phyloP scores from a whole-genome alignment of 192 early-diverging fungal genomes.

The Coemansia sp. region DNA sequence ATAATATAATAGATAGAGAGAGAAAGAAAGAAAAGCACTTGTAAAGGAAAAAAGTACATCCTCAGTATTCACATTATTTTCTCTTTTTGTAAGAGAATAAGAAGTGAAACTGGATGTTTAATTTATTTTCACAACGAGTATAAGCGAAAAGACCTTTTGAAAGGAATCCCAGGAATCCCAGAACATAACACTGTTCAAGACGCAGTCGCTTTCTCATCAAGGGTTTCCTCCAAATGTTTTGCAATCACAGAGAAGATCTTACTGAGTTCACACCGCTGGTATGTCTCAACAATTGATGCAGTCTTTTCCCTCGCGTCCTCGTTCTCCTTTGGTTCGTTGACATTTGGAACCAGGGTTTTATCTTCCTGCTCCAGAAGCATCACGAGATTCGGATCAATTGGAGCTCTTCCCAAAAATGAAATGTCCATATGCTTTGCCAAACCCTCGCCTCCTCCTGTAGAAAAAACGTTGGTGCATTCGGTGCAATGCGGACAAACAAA shows the following conservation, averaged over 20 bases:
- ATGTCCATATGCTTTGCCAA: slow-evolving; percentile 85
- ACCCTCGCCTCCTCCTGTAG: slow-evolving; percentile 88
- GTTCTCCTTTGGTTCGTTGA: slow-evolving; percentile 20
- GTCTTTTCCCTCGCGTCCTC: slow-evolving; percentile 27
- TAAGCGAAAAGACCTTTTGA: neutral
- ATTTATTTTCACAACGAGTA: neutral
- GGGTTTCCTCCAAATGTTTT: slow-evolving; percentile 12
- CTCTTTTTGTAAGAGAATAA: neutral
- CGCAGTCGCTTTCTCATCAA: neutral
- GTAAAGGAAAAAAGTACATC: too few relatives aligned
- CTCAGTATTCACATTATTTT: too few relatives aligned
- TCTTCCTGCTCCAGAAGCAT: slow-evolving; percentile 63
- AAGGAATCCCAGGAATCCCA: neutral
- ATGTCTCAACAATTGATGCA: slow-evolving; percentile 49
- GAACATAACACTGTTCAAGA: neutral
- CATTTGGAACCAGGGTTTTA: slow-evolving; percentile 51
- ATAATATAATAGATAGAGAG: neutral
- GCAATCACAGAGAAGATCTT: slow-evolving; percentile 40
- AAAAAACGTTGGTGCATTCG: slow-evolving; percentile 87
- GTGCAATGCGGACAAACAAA: slow-evolving; percentile 90
- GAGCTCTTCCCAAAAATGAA: slow-evolving; percentile 86
- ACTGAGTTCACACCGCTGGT: slow-evolving; percentile 53
- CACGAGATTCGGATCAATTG: slow-evolving; percentile 84
- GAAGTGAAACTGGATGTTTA: neutral
- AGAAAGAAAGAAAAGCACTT: neutral